phyloP scores from a whole-genome alignment of 108 stramenopile genomes.

The Pseudonitzschia multistriata region DNA sequence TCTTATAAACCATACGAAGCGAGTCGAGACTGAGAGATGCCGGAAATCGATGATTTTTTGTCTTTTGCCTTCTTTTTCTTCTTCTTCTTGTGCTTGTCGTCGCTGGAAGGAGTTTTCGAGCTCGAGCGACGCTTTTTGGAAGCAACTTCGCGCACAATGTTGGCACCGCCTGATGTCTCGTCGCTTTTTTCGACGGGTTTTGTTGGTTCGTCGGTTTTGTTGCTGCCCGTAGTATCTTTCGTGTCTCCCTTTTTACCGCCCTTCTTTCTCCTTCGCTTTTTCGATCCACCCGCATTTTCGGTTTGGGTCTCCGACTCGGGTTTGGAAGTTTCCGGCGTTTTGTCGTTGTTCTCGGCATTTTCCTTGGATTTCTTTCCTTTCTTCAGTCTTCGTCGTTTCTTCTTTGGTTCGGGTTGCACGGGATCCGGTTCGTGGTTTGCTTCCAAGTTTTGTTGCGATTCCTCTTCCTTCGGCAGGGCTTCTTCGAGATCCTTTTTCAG shows the following conservation, averaged over 20 bases:
- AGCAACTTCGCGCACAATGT: not conserved
- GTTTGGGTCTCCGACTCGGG: not conserved
- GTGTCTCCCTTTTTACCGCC: conserved; percentile 14
- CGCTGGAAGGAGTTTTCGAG: not conserved
- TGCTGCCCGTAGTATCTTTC: conserved; percentile 5
- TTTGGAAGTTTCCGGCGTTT: not conserved
- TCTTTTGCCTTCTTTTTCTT: conserved; percentile 48
- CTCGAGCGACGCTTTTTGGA: not conserved
- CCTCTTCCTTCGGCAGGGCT: conserved; percentile 15
- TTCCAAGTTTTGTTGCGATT: conserved; percentile 22
- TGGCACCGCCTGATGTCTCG: not conserved
- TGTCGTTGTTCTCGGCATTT: not conserved
- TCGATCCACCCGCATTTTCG: not conserved
- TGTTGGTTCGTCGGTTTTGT: not conserved
- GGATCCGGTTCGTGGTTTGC: conserved; percentile 18
- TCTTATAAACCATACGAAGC: conserved; percentile 75
- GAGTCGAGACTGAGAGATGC: conserved; percentile 67
- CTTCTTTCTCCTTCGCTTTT: conserved; percentile 36
- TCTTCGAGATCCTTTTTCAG: conserved; percentile 63
- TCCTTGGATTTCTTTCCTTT: conserved; percentile 43
- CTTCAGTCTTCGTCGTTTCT: conserved; percentile 50
- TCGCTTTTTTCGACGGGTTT: not conserved
- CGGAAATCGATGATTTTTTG: conserved; percentile 47
- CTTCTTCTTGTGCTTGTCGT: conserved; percentile 23
- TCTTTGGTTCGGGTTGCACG: conserved; percentile 45